phyloP scores from a whole-genome alignment of 768 basidiomycete species.

The Trametes punicea region DNA sequence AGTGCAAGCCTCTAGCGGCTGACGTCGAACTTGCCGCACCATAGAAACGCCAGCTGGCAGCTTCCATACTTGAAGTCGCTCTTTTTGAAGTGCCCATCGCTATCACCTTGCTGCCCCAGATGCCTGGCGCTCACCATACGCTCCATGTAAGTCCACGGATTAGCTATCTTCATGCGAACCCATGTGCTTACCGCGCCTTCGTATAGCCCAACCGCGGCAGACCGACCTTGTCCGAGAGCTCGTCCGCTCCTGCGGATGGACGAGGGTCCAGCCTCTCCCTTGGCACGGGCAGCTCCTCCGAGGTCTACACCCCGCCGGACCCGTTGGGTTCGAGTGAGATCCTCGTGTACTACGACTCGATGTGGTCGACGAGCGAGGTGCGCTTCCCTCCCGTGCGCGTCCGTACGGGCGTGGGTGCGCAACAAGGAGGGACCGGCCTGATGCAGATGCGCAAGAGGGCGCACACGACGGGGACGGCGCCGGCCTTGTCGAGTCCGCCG shows the following conservation, averaged over 20 bases:
- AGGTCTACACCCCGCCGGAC: too few species aligned
- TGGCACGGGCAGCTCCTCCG: background rate
- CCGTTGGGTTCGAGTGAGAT: background rate
- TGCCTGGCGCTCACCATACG: background rate
- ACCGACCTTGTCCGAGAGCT: background rate
- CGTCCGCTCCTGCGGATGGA: background rate
- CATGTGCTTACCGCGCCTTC: background rate
- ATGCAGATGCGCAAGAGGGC: background rate
- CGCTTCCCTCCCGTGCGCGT: background rate
- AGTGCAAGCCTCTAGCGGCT: background rate
- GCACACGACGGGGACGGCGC: background rate
- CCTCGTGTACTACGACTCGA: conserved; percentile 2
- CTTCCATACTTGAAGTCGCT: too few species aligned
- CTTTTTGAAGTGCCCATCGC: too few species aligned
- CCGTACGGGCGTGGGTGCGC: background rate
- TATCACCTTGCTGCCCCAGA: too few species aligned
- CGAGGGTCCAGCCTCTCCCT: background rate
- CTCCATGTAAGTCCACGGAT: background rate
- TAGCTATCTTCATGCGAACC: too few species aligned
- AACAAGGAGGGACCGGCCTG: background rate
- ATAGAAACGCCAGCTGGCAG: too few species aligned
- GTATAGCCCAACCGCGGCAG: background rate
- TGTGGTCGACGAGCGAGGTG: background rate
- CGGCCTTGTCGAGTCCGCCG: background rate
- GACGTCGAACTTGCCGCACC: background rate